Percentiles rank a stretch among this genome's conserved stretches.
Conservation (phyloP, 1,139 yeast species). For the Candida mesenterica region DNA sequence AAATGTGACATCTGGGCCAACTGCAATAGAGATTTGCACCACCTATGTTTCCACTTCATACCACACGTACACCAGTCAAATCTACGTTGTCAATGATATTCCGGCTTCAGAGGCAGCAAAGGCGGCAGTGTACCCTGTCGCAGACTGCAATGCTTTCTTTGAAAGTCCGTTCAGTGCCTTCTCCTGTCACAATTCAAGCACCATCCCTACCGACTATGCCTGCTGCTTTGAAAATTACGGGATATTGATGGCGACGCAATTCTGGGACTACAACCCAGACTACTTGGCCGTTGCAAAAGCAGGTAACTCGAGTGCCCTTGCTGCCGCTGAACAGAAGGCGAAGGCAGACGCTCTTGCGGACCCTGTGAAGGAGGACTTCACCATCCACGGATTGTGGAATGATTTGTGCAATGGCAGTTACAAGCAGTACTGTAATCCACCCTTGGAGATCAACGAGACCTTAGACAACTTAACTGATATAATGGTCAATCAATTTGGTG, state of each 20-base stretch:
- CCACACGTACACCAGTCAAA: slow-evolving; percentile 9
- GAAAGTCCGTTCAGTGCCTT: slow-evolving; percentile 17
- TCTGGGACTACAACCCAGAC: slow-evolving; percentile 37
- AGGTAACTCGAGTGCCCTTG: slow-evolving; percentile 6
- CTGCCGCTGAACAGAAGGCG: slow-evolving; percentile 13
- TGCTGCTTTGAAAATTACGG: slow-evolving; percentile 40
- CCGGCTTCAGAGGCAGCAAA: slow-evolving; percentile 13
- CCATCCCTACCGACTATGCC: slow-evolving; percentile 21
- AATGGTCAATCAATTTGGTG: slow-evolving; percentile 28
- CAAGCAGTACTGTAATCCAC: slow-evolving; percentile 31
- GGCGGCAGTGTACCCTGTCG: slow-evolving; percentile 14
- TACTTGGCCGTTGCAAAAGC: slow-evolving; percentile 17
- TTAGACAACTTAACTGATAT: slow-evolving; percentile 30
- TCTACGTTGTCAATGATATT: slow-evolving; percentile 13
- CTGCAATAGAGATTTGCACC: slow-evolving; percentile 6
- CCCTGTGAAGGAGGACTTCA: slow-evolving; percentile 24
- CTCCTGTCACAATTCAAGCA: slow-evolving; percentile 29
- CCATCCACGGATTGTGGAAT: slow-evolving; percentile 45
- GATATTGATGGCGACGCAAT: slow-evolving; percentile 37
- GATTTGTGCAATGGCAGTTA: slow-evolving; percentile 39
- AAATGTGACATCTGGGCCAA: too few relatives aligned
- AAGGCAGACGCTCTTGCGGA: slow-evolving; percentile 12
- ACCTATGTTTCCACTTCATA: slow-evolving; percentile 12
- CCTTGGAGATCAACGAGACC: slow-evolving; percentile 27
- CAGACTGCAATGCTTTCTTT: slow-evolving; percentile 14